These are phyloP conservation scores for Hordeum marinum DNA, from an alignment of 176 grass and related monocot genomes.

Conservation along the genomic window DNA sequence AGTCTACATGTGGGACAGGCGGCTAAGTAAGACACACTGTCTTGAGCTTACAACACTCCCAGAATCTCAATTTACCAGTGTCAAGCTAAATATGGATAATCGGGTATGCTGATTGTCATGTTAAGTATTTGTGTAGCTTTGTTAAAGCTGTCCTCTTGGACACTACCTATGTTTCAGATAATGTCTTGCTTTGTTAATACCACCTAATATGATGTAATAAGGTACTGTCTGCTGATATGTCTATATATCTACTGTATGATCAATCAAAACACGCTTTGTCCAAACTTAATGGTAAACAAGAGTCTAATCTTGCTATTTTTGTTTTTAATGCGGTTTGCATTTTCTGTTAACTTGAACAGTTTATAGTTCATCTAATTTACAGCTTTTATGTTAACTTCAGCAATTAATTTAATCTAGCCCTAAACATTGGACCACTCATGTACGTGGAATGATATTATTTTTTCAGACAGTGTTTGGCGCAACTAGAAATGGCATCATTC, in stretches of 20 bases:
- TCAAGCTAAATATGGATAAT: constrained; percentile 68
- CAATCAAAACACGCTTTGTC: not conserved
- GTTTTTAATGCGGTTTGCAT: not conserved
- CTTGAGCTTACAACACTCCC: constrained; percentile 58
- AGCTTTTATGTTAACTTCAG: constrained; percentile 5
- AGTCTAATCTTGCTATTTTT: not conserved
- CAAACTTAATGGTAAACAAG: not conserved
- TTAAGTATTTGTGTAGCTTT: not conserved
- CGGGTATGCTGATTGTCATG: constrained; percentile 38
- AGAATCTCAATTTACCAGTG: constrained; percentile 70
- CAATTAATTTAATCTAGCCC: not conserved
- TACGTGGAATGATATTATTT: constrained; percentile 10
- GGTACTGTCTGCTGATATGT: not conserved
- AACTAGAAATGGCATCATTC: constrained; percentile 60
- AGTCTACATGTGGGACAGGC: constrained; percentile 88
- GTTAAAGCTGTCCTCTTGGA: not conserved
- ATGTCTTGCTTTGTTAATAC: not conserved
- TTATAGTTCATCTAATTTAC: not conserved
- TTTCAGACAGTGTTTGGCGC: constrained; percentile 77
- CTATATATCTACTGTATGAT: not conserved
- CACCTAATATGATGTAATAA: not conserved
- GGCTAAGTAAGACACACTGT: constrained; percentile 57
- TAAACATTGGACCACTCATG: not conserved
- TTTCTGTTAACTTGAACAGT: not conserved
- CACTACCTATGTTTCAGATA: not conserved